A percentile compares a stretch with the other conserved stretches of the same genome.
These are phyloP conservation scores for Fagopyrum homotropicum DNA, from an alignment of 148 eudicot genomes.

Conservation along the genomic window DNA sequence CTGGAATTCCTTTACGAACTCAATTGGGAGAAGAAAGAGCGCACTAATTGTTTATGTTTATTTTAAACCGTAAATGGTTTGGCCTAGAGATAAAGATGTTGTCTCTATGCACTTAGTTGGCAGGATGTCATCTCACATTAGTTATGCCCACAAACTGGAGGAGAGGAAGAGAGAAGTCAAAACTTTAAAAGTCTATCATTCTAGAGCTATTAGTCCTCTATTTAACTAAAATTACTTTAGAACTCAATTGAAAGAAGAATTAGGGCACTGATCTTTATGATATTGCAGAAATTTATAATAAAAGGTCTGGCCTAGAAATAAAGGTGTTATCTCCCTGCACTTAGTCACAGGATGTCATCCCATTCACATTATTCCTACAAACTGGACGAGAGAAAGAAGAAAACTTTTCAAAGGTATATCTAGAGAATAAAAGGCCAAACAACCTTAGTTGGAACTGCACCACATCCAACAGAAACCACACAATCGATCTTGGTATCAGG, in stretches of 20 bases:
- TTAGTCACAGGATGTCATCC: no score
- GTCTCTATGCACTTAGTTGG: not conserved
- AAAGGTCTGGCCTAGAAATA: not conserved
- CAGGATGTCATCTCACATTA: not conserved
- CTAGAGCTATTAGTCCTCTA: no score
- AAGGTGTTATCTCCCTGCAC: not conserved
- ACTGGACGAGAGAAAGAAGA: not conserved
- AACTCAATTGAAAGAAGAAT: no score
- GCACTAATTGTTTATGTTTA: not conserved
- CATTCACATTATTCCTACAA: not conserved
- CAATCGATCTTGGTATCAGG: conserved; percentile 92
- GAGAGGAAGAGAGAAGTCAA: not conserved
- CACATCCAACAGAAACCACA: conserved; percentile 90
- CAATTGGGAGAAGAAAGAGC: not conserved
- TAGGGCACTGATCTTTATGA: not conserved
- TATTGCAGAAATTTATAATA: not conserved
- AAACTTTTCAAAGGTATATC: not conserved
- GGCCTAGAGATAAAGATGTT: not conserved
- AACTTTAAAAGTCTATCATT: no score
- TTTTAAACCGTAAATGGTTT: not conserved
- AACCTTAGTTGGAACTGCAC: conserved; percentile 94
- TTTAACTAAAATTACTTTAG: no score
- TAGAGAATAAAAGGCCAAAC: not conserved
- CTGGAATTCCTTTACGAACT: not conserved
- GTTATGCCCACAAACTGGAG: not conserved